phyloP scores from a whole-genome alignment of 2,329 filamentous ascomycete genomes.

The Gyromitra esculenta region DNA sequence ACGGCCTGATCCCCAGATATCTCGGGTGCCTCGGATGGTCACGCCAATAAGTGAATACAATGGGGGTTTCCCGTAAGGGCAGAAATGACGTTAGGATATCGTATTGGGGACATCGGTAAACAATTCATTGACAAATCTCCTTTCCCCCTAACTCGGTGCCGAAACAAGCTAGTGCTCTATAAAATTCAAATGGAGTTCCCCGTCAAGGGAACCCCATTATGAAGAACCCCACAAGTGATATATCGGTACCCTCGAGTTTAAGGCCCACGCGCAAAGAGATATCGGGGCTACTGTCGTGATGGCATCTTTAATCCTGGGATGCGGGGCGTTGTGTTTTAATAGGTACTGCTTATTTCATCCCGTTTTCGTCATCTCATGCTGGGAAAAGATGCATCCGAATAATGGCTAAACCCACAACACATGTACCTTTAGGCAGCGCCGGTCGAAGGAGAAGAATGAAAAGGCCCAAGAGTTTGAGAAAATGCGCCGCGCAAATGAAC shows the following conservation, averaged over 20 bases:
- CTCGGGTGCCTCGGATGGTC: background rate
- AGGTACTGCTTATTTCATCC: conserved; percentile 3
- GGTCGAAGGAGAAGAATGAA: conserved; percentile 13
- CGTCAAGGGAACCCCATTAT: background rate
- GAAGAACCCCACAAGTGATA: background rate
- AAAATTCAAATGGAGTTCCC: background rate
- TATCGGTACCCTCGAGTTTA: background rate
- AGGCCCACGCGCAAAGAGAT: background rate
- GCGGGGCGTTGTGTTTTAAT: conserved; percentile 23
- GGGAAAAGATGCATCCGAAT: background rate
- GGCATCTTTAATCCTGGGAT: conserved; percentile 29
- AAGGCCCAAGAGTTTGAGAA: conserved; percentile 37
- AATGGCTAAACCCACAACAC: conserved; percentile 1
- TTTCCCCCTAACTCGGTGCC: background rate
- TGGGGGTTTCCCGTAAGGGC: background rate
- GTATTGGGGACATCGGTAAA: conserved; percentile 15
- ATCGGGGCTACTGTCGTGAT: background rate
- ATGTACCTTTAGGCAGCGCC: conserved; percentile 19
- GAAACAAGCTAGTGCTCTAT: background rate
- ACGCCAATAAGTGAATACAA: background rate
- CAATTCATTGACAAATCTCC: conserved; percentile 19
- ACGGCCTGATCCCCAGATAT: background rate
- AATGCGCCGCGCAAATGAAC: conserved; percentile 35
- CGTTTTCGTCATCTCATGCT: background rate
- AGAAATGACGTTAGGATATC: conserved; percentile 27